These are phyloP conservation scores for Prunus fruticosa DNA, from an alignment of 306 rosid genomes.

Conservation along the genomic window DNA sequence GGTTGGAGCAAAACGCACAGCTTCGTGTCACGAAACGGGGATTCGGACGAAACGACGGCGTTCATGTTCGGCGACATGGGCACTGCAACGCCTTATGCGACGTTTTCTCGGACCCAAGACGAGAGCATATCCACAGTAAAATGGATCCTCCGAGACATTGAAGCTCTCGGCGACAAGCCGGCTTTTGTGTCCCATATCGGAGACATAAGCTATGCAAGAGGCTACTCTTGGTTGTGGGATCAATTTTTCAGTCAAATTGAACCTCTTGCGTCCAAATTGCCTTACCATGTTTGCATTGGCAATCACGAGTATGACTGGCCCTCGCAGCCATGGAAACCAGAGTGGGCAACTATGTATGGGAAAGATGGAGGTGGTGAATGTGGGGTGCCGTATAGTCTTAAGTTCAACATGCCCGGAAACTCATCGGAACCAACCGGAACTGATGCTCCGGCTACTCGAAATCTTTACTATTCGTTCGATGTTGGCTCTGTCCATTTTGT, in stretches of 20 bases:
- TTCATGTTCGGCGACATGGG: constrained; percentile 97
- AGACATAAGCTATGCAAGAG: constrained; percentile 93
- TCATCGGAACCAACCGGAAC: constrained; percentile 79
- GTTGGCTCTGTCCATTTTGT: constrained; percentile 79
- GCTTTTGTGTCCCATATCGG: constrained; percentile 90
- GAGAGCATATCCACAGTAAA: constrained; percentile 79
- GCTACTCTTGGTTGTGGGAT: constrained; percentile 91
- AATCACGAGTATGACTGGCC: constrained; percentile 95
- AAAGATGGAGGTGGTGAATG: constrained; percentile 98
- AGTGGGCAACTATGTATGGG: constrained; percentile 64
- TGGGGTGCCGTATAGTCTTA: constrained; percentile 84
- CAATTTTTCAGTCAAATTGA: constrained; percentile 73
- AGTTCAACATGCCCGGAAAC: constrained; percentile 93
- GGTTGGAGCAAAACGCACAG: constrained; percentile 76
- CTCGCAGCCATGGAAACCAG: constrained; percentile 78
- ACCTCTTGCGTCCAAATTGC: constrained; percentile 65
- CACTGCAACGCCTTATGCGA: constrained; percentile 63
- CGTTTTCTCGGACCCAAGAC: constrained; percentile 72
- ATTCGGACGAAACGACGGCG: constrained; percentile 73
- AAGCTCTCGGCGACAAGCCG: constrained; percentile 78
- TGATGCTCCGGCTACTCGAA: constrained; percentile 56
- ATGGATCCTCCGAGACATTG: constrained; percentile 88
- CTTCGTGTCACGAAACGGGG: constrained; percentile 62
- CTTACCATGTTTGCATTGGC: constrained; percentile 93
- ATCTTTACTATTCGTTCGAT: constrained; percentile 85